Evolutionary conservation across 805 yeast species (phyloP), one percentile per base, ranked within the genome.

Genomic region (Yarrowia porcina): DNA sequence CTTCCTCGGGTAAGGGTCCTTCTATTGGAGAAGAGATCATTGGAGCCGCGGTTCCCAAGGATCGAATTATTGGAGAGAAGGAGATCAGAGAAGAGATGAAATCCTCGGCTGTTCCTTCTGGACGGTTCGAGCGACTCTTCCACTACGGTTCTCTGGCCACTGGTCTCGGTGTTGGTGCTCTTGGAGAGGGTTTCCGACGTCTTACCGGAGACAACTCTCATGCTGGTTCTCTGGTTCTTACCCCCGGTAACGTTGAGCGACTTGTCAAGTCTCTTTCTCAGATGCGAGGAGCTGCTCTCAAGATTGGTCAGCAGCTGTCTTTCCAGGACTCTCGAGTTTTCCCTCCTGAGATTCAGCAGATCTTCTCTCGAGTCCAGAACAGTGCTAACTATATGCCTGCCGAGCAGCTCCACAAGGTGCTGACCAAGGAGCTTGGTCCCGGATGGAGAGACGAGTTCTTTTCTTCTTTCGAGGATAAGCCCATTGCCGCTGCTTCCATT

Each of bases 221-320:
- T 17, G 72, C 79, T 21, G 87, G 88, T 2, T 76, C 80, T 28
- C 72, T 90, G 45, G 77, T 96, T 1, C 78, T 94, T 68, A 86
- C 89, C 3, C 92, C 96, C 7, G 82, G 83, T 17, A 94, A 93
- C 73, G 85, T 94, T 44, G 97, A 93, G 69, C 75, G 96, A 61
- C 83, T 94, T 78, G 96, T 96, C 12, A 85, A 84, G 69, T 91
- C 90, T 73, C 84, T 94, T 69, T 84, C 94, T 59, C 85, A 89
- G 71, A 94, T 94, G 99, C 82, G 99, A 71, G 99, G 99, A n/a
- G 99, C 98, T 1, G 99, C 99, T 2, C 79, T 94, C 71, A 94
- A 94, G 71, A 82, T 94, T 63, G 99, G 99, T n/a, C 99, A 94
- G 75, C 84, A 94, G 88, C 77, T 94, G 74, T 90, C 97, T 1